These are phyloP conservation scores for Kuraishia floccosa DNA, from an alignment of 805 yeast species.

Conservation along the genomic window DNA sequence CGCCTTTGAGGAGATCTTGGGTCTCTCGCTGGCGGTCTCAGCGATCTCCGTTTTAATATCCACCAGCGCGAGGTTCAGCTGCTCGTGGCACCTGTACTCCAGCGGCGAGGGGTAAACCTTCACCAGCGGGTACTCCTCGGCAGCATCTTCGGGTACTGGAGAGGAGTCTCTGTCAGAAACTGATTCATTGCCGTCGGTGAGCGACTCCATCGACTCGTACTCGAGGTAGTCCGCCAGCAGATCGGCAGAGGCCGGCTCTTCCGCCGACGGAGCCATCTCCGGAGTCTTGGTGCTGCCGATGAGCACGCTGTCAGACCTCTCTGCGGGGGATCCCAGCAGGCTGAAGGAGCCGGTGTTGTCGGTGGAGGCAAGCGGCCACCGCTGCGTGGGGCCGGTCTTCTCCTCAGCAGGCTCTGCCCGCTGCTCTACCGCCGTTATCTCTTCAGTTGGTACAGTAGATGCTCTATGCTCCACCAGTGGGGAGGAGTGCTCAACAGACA, in stretches of 20 bases:
- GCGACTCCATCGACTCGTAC: background rate
- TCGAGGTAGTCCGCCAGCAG: background rate
- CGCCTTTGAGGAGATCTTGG: background rate
- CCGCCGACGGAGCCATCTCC: background rate
- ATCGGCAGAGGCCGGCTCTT: background rate
- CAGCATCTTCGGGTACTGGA: background rate
- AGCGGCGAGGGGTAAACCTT: constrained; percentile 1
- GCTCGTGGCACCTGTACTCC: constrained; percentile 16
- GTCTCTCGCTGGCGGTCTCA: constrained; percentile 1
- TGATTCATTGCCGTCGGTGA: too few species aligned
- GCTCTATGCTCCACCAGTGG: too few species aligned
- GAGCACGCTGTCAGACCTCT: background rate
- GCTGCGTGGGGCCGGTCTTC: background rate
- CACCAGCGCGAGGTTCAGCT: constrained; percentile 15
- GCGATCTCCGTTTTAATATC: constrained; percentile 3
- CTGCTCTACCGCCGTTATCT: background rate
- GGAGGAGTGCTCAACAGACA: background rate
- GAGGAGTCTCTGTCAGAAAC: too few species aligned
- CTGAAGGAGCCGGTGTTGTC: background rate
- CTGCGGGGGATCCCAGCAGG: background rate
- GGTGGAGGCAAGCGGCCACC: constrained; percentile 1
- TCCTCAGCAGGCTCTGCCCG: background rate
- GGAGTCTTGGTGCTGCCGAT: background rate
- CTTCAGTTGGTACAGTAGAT: background rate
- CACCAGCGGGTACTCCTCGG: background rate